phyloP scores from a whole-genome alignment of 2,329 filamentous ascomycete genomes.

The Pseudogymnoascus sp. region DNA sequence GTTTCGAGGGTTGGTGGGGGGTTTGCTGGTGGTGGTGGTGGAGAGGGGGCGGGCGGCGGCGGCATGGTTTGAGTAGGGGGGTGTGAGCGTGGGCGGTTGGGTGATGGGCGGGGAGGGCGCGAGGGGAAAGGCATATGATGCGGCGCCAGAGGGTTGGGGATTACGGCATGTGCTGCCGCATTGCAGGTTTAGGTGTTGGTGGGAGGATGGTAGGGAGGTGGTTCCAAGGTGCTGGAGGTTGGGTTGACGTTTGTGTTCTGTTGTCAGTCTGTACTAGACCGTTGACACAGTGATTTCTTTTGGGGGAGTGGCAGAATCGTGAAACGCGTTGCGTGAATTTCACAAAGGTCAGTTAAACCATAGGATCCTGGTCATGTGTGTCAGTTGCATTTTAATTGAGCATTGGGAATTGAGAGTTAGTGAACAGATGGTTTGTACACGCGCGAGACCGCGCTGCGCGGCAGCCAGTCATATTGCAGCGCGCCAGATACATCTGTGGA shows the following conservation, averaged over 20 bases:
- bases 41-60: neutral
- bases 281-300: neutral
- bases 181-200: slow-evolving; percentile 21
- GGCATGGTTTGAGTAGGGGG: neutral
- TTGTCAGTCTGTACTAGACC: neutral
- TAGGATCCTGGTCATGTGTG: neutral
- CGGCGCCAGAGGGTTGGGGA: slow-evolving; percentile 27
- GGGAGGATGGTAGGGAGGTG: neutral
- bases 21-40: slow-evolving; percentile 12
- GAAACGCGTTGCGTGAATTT: neutral
- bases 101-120: slow-evolving; percentile 11
- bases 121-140: slow-evolving; percentile 5
- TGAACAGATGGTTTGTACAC: neutral
- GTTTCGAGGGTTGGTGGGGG: slow-evolving; percentile 10
- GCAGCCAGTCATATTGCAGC: neutral
- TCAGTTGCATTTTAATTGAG: neutral
- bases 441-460: neutral
- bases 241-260: neutral
- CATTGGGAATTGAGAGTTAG: neutral
- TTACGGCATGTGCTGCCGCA: slow-evolving; percentile 32
- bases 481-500: neutral
- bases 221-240: neutral
- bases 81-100: slow-evolving; percentile 9
- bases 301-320: neutral
- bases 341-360: neutral